Conservation (phyloP, 352 stramenopile genomes). For the Pythium myriotylum region DNA sequence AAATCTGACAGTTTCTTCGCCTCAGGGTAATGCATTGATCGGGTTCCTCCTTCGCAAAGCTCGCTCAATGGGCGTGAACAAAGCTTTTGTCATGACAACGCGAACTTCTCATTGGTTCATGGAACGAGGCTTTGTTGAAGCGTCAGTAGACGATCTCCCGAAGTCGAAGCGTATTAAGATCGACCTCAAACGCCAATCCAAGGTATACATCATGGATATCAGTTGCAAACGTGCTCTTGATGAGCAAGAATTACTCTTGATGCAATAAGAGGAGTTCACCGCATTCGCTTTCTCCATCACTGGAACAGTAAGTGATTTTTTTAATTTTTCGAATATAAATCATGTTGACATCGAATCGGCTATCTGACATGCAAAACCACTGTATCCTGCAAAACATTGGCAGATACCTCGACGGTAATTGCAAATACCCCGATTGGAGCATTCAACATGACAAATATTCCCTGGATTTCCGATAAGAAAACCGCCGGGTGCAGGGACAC, state of each 20-base stretch:
- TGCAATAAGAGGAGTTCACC: slow-evolving; percentile 40
- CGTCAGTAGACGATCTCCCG: slow-evolving; percentile 87
- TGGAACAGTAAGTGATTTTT: slow-evolving; percentile 9
- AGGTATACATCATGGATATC: slow-evolving; percentile 91
- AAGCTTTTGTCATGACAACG: slow-evolving; percentile 97
- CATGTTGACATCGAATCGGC: slow-evolving; percentile 33
- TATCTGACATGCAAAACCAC: slow-evolving; percentile 56
- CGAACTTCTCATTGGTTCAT: slow-evolving; percentile 99
- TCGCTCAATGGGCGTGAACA: slow-evolving; percentile 81
- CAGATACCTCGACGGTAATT: slow-evolving; percentile 87
- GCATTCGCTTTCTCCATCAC: slow-evolving; percentile 4
- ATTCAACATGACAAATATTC: slow-evolving; percentile 93
- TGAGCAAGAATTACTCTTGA: slow-evolving; percentile 83
- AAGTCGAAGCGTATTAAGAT: slow-evolving; percentile 77
- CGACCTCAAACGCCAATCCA: slow-evolving; percentile 82
- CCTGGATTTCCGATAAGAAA: slow-evolving; percentile 44
- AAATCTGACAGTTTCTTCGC: slow-evolving; percentile 5
- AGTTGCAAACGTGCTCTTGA: slow-evolving; percentile 80
- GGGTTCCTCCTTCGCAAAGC: slow-evolving; percentile 90
- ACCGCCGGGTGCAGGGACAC: slow-evolving; percentile 43
- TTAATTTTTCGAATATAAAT: too few species aligned
- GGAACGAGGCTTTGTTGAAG: slow-evolving; percentile 94
- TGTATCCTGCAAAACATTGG: slow-evolving; percentile 86
- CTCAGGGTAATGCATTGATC: slow-evolving; percentile 88
- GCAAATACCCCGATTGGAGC: slow-evolving; percentile 91